phyloP scores from a whole-genome alignment of 768 basidiomycete genomes.

The Leccinum boreale region DNA sequence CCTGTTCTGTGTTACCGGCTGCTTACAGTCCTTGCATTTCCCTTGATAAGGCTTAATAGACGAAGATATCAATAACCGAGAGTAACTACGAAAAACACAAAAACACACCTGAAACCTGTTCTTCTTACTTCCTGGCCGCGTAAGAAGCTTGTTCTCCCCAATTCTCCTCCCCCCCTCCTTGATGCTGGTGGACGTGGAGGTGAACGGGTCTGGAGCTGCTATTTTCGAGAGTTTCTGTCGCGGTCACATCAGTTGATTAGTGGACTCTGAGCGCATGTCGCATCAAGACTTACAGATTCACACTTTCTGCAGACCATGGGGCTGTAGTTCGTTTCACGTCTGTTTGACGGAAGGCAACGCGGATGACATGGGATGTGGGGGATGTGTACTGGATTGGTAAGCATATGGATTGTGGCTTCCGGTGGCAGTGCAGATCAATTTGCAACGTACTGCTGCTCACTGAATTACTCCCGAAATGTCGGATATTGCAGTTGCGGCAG shows the following conservation, averaged over 20 bases:
- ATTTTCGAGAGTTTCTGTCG: constrained; percentile 84
- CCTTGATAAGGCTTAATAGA: constrained; percentile 69
- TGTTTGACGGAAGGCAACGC: neutral
- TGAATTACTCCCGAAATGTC: neutral
- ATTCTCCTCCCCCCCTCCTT: constrained; percentile 79
- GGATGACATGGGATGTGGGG: constrained; percentile 4
- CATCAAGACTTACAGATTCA: constrained; percentile 51
- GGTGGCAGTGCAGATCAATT: neutral
- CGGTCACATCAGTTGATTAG: neutral
- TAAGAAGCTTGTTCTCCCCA: constrained; percentile 81
- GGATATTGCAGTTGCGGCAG: neutral
- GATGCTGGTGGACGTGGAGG: constrained; percentile 66
- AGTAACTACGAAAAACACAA: constrained; percentile 11
- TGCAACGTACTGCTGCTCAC: neutral
- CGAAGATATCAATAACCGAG: neutral
- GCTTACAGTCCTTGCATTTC: constrained; percentile 88
- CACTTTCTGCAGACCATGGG: constrained; percentile 88
- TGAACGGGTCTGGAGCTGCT: constrained; percentile 87
- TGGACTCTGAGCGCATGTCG: constrained; percentile 11
- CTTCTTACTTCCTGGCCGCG: constrained; percentile 66
- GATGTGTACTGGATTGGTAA: constrained; percentile 16
- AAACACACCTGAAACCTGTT: constrained; percentile 69
- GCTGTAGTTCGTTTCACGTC: constrained; percentile 5
- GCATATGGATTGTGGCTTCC: neutral
- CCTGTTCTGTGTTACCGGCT: constrained; percentile 77